Evolutionary conservation across 345 rosid species (phyloP).

Genomic region (Citrus medica): DNA sequence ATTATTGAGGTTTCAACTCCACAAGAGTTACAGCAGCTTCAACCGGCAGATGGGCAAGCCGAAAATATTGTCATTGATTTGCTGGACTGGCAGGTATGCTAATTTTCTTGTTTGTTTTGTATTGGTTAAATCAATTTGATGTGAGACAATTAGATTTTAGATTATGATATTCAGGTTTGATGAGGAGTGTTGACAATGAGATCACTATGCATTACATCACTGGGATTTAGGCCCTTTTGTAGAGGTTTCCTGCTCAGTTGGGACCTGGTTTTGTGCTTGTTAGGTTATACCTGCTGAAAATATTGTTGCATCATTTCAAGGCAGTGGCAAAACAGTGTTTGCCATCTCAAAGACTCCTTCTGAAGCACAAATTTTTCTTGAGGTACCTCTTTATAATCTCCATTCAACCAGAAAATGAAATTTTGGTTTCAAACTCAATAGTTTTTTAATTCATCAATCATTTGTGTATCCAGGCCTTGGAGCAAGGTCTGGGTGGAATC

Average conservation of each 20-base stretch:
- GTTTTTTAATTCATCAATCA: not conserved
- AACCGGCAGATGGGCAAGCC: constrained; percentile 37
- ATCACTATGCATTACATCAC: not conserved
- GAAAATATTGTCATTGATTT: constrained; percentile 58
- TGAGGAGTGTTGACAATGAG: not conserved
- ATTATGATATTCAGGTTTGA: not conserved
- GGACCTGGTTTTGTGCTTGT: constrained; percentile 10
- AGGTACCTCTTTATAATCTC: constrained; percentile 39
- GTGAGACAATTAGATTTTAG: not conserved
- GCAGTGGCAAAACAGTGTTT: constrained; percentile 67
- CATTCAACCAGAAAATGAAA: not conserved
- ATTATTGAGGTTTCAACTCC: constrained; percentile 58
- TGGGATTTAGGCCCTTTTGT: not conserved
- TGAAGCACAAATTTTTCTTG: constrained; percentile 67
- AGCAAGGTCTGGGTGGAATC: constrained; percentile 80
- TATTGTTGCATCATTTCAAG: constrained; percentile 78
- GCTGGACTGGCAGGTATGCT: constrained; percentile 74
- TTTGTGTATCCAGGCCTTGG: constrained; percentile 56
- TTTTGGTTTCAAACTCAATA: not conserved
- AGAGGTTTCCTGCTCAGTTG: not conserved
- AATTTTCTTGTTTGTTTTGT: not conserved
- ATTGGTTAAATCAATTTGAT: not conserved
- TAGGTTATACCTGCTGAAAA: constrained; percentile 90
- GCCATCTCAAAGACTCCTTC: constrained; percentile 59
- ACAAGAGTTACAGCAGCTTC: constrained; percentile 52